Percentiles rank a stretch among this genome's conserved stretches.
Evolutionary conservation across 176 grass and related monocot species (phyloP).

Genomic region (Saccharum officinarum): DNA sequence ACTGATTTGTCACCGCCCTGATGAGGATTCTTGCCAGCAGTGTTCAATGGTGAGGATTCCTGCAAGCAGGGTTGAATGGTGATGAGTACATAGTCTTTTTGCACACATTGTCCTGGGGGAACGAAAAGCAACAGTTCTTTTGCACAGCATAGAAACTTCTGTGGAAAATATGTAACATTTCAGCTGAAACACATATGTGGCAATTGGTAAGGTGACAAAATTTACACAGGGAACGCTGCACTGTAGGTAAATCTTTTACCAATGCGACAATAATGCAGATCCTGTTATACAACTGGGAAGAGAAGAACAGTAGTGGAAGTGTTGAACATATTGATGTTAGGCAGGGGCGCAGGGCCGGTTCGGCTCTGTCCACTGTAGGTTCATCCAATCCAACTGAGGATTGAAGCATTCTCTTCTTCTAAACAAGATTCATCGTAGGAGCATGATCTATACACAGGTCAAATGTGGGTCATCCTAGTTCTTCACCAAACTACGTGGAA

Average conservation of each 20-base stretch:
- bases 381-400: constrained; percentile 15
- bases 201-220: not conserved
- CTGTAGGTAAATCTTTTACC: not conserved
- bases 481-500: not conserved
- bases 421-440: not conserved
- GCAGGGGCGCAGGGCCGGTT: not conserved
- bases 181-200: not conserved
- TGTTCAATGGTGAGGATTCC: too few species aligned
- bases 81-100: too few species aligned
- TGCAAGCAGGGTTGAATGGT: too few species aligned
- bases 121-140: too few species aligned
- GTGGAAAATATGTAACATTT: not conserved
- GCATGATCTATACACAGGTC: not conserved
- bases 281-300: not conserved
- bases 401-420: not conserved
- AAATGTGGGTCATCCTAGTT: not conserved
- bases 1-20: not conserved
- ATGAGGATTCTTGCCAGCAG: too few species aligned
- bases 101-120: too few species aligned
- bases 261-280: not conserved
- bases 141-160: not conserved
- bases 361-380: not conserved
- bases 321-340: not conserved
- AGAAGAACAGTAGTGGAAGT: not conserved
- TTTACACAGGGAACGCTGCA: not conserved